Percentiles rank a stretch among this genome's conserved stretches.
Evolutionary conservation across 164 flowering plant genomes (phyloP).

Genomic region (Macadamia integrifolia): DNA sequence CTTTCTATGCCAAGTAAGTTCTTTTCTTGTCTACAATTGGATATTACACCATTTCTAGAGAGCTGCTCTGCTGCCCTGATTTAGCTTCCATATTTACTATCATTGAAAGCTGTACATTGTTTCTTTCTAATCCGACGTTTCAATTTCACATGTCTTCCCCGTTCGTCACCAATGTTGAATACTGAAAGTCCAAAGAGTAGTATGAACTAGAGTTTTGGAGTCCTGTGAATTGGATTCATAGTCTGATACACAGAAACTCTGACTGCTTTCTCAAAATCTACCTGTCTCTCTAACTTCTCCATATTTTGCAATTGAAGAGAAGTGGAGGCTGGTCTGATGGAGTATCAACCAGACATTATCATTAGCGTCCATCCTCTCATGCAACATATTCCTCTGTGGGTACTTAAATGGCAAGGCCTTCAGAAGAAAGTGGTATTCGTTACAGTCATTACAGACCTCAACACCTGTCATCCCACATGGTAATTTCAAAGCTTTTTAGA

Average conservation of each 20-base stretch:
- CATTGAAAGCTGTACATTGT: not conserved
- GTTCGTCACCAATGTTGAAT: not conserved
- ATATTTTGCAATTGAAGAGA: constrained; percentile 42
- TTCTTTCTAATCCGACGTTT: not conserved
- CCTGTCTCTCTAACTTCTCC: constrained; percentile 6
- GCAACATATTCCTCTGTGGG: constrained; percentile 96
- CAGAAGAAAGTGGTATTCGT: constrained; percentile 86
- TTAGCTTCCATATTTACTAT: too few species aligned
- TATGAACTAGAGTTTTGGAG: not conserved
- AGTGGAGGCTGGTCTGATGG: constrained; percentile 96
- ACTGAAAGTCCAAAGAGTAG: not conserved
- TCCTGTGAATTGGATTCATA: constrained; percentile 1
- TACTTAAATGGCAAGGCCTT: constrained; percentile 92
- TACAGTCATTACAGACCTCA: constrained; percentile 93
- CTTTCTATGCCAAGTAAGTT: constrained; percentile 87
- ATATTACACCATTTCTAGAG: not conserved
- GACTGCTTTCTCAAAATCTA: not conserved
- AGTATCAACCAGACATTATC: constrained; percentile 95
- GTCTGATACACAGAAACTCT: not conserved
- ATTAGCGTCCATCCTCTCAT: constrained; percentile 98
- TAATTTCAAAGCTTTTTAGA: constrained; percentile 20
- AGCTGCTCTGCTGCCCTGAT: not conserved
- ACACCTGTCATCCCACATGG: constrained; percentile 93
- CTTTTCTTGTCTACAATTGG: constrained; percentile 2
- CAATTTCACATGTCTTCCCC: not conserved